Conservation (phyloP, 1,284 basidiomycete species). For the Hymenochaete sp. region DNA sequence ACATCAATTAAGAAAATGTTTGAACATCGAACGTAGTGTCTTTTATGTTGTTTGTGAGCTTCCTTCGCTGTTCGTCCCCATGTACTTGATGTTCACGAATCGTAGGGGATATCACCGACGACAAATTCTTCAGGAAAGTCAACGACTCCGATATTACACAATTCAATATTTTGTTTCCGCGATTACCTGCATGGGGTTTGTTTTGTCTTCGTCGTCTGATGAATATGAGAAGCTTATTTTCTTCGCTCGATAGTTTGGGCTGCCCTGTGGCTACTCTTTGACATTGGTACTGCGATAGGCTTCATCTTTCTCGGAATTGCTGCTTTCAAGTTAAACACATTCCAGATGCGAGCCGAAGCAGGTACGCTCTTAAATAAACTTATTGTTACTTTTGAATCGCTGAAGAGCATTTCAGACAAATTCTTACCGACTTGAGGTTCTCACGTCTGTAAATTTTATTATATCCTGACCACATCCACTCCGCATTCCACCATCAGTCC, state of each 20-base stretch:
- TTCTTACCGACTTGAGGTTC: slow-evolving; percentile 16
- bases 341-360: slow-evolving; percentile 50
- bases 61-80: slow-evolving; percentile 4
- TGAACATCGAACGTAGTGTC: slow-evolving; percentile 35
- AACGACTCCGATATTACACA: slow-evolving; percentile 81
- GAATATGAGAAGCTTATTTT: not conserved
- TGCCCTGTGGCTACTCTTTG: slow-evolving; percentile 64
- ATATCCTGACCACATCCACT: too few species aligned
- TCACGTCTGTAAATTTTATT: too few species aligned
- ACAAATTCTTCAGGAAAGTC: slow-evolving; percentile 77
- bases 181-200: slow-evolving; percentile 56
- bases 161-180: slow-evolving; percentile 60
- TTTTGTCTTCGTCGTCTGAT: slow-evolving; percentile 10
- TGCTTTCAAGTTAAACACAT: slow-evolving; percentile 58
- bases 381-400: not conserved
- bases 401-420: slow-evolving; percentile 3
- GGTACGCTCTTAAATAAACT: slow-evolving; percentile 30
- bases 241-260: slow-evolving; percentile 52
- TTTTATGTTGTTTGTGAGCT: slow-evolving; percentile 69
- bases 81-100: not conserved
- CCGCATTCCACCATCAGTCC: too few species aligned
- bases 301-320: slow-evolving; percentile 65
- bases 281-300: slow-evolving; percentile 53
- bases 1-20: slow-evolving; percentile 7
- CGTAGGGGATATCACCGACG: slow-evolving; percentile 75